Percentiles rank a stretch among this genome's conserved stretches.
Evolutionary conservation across 306 rosid genomes (phyloP).

Genomic region (Citrullus mucosospermus): DNA sequence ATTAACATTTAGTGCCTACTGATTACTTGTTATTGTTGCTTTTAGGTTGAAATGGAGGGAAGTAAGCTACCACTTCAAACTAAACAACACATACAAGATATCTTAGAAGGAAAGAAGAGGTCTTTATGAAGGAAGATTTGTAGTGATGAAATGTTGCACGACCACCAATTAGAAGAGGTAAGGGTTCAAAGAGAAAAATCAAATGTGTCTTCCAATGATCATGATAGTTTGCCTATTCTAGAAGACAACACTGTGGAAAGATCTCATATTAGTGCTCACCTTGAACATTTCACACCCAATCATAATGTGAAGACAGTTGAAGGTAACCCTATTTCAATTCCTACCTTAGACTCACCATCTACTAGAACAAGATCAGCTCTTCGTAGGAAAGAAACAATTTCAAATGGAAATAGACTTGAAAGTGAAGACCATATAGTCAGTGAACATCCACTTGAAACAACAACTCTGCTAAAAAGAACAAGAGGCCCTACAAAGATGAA

Average conservation of each 20-base stretch:
- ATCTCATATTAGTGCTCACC: not conserved
- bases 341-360: not conserved
- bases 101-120: too few relatives aligned
- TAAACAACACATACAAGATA: too few relatives aligned
- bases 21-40: not conserved
- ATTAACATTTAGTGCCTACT: not conserved
- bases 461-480: not conserved
- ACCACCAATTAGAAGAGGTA: too few relatives aligned
- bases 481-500: not conserved
- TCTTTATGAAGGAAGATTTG: not conserved
- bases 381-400: not conserved
- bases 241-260: not conserved
- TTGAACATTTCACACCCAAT: not conserved
- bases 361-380: not conserved
- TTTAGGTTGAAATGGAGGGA: not conserved
- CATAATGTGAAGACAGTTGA: not conserved
- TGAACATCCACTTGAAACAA: not conserved
- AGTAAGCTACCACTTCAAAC: too few relatives aligned
- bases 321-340: not conserved
- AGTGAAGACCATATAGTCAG: not conserved
- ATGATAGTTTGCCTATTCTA: not conserved
- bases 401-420: not conserved
- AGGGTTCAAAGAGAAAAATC: not conserved
- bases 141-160: too few relatives aligned
- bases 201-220: not conserved